Percentiles rank a stretch among this genome's conserved stretches.
Conservation (phyloP, 169 alveolate genomes). For the Cryptosporidium sp. region DNA sequence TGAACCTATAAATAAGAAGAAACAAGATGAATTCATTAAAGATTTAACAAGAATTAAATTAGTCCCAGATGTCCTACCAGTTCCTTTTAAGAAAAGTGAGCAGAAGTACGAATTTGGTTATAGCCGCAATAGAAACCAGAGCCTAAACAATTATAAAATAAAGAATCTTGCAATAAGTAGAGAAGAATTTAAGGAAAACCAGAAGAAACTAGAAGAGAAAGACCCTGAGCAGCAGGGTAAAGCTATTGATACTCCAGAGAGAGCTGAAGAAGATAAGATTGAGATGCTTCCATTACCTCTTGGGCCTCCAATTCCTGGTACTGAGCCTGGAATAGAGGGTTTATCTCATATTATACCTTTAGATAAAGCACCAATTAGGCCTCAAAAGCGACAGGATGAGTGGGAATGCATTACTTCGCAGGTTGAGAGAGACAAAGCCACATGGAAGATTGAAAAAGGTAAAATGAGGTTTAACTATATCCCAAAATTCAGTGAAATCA, state of each 20-base stretch:
- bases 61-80: not conserved
- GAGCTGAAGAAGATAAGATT: not conserved
- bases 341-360: slow-evolving; percentile 10
- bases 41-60: slow-evolving; percentile 1
- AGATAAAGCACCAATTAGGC: slow-evolving; percentile 17
- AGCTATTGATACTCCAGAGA: not conserved
- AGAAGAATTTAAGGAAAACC: not conserved
- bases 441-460: slow-evolving; percentile 66
- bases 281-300: slow-evolving; percentile 23
- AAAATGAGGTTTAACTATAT: slow-evolving; percentile 50
- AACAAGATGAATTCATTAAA: not conserved
- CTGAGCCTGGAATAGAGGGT: slow-evolving; percentile 59
- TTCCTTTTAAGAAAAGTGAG: slow-evolving; percentile 5
- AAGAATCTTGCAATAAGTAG: slow-evolving; percentile 6
- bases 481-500: slow-evolving; percentile 53
- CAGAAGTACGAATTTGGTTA: slow-evolving; percentile 26
- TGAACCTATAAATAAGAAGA: not conserved
- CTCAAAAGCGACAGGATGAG: slow-evolving; percentile 72
- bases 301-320: slow-evolving; percentile 71
- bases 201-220: not conserved
- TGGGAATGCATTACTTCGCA: slow-evolving; percentile 69
- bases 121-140: not conserved
- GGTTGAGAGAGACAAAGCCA: slow-evolving; percentile 46
- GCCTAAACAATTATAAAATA: not conserved
- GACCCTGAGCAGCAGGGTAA: not conserved